A percentile compares a stretch with the other conserved stretches of the same genome.
phyloP scores from a whole-genome alignment of 164 flowering plant species.

The Dillenia turbinata region DNA sequence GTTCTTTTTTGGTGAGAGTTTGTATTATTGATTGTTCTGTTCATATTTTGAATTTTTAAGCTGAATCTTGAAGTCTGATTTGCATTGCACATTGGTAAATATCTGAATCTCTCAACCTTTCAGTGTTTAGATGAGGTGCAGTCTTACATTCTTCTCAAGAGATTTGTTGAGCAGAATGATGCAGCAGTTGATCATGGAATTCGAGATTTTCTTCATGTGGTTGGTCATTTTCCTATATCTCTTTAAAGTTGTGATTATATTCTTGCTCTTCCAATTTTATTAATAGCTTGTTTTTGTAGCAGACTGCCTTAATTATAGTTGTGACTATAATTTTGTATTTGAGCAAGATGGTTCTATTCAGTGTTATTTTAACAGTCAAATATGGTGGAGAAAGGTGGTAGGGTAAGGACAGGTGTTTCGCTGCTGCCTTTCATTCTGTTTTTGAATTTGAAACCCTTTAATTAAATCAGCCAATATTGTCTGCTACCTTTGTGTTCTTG shows the following conservation, averaged over 20 bases:
- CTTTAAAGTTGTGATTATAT: not conserved
- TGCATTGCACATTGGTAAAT: not conserved
- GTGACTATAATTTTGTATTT: no score
- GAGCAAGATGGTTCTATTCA: no score
- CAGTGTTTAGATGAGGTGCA: constrained; percentile 94
- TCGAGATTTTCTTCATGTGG: constrained; percentile 54
- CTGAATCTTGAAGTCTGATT: not conserved
- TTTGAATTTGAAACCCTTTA: no score
- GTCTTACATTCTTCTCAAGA: constrained; percentile 65
- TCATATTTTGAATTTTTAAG: not conserved
- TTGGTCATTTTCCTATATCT: constrained; percentile 27
- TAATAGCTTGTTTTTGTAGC: not conserved
- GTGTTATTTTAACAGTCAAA: no score
- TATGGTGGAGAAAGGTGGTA: no score
- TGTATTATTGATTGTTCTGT: not conserved
- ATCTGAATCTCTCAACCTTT: constrained; percentile 4
- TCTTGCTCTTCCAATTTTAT: not conserved
- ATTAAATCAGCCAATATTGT: no score
- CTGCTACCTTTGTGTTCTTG: no score
- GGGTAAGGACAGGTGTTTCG: no score
- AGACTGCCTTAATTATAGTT: no score
- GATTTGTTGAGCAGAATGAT: constrained; percentile 34
- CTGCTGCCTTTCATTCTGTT: no score
- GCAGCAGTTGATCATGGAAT: constrained; percentile 22
- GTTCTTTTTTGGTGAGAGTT: constrained; percentile 53